Evolutionary conservation across 2,329 filamentous ascomycete species (phyloP), one percentile per base, ranked within the genome.

Genomic region (Thelonectria olida): DNA sequence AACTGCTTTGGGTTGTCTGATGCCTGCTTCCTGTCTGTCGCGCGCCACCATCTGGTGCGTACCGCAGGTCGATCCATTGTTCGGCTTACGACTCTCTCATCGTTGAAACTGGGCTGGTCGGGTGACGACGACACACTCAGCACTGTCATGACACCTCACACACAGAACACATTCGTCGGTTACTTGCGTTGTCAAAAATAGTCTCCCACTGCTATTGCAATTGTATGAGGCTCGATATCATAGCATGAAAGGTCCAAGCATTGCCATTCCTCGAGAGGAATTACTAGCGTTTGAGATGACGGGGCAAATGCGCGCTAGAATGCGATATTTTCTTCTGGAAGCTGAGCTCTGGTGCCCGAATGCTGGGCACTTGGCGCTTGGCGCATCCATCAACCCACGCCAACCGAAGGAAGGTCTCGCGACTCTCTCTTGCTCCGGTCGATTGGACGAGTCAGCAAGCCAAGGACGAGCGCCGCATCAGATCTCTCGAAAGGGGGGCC

Each of bases 291-390:
- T 5, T 13, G 10, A 5, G 5, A 12, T 41, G 27, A 49, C 67
- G 57, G 56, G 62, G 62, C n/a, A 36, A 28, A 15, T 25, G 19
- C n/a, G 19, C 58, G 54, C 62, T 64, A 62, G 63, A 64, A 67
- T 57, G 59, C 56, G 56, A 52, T 31, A 44, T 62, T 51, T 60
- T 63, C 39, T 69, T 68, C 67, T 69, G 61, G 66, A 68, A 68
- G 51, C 50, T 52, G 31, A 47, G 59, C 64, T 59, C 57, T 39
- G 52, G 45, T 31, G 48, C 41, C 15, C 41, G 48, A 45, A 27
- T 48, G 45, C 45, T 42, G 53, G 44, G 47, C n/a, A 41, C 25
- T 48, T 53, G 34, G 13, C 58, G 23, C 34, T 27, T 57, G 48
- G 13, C 34, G 54, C 39, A 54, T 50, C 41, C 49, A 44, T 55